phyloP scores from a whole-genome alignment of 371 early-diverging fungal genomes.

The Polyrhizophydium stewartii region DNA sequence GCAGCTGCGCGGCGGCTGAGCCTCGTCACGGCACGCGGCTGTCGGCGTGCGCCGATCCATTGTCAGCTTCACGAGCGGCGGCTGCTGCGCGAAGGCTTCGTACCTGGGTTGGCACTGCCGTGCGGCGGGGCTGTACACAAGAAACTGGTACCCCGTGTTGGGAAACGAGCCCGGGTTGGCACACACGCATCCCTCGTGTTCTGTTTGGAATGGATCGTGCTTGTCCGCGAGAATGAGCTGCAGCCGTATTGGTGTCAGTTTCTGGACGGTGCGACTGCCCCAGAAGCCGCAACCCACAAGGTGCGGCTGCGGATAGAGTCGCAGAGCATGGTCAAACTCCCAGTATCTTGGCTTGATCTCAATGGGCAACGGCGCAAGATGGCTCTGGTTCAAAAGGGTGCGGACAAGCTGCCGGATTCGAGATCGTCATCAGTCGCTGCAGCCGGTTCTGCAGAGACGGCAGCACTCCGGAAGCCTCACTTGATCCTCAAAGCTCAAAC shows the following conservation, averaged over 20 bases:
- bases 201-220: constrained; percentile 65
- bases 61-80: no score
- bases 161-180: constrained; percentile 87
- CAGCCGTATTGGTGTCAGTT: not conserved
- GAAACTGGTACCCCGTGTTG: constrained; percentile 65
- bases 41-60: no score
- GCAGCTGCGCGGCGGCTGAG: no score
- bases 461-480: constrained; percentile 30
- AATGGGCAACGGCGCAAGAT: constrained; percentile 77
- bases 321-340: constrained; percentile 76
- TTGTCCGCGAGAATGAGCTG: constrained; percentile 83
- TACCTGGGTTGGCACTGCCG: constrained; percentile 38
- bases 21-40: no score
- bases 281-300: constrained; percentile 45
- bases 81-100: not conserved
- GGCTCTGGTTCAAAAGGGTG: constrained; percentile 79
- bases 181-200: constrained; percentile 70
- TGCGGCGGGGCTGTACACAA: constrained; percentile 72
- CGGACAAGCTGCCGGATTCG: constrained; percentile 57
- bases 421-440: not conserved
- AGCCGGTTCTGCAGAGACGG: not conserved
- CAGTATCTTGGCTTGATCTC: constrained; percentile 69
- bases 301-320: constrained; percentile 84
- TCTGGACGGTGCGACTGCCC: not conserved
- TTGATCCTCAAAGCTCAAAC: constrained; percentile 50